These are phyloP conservation scores for Rhizoctonia solani DNA, from an alignment of 1,284 basidiomycete genomes.

Conservation along the genomic window DNA sequence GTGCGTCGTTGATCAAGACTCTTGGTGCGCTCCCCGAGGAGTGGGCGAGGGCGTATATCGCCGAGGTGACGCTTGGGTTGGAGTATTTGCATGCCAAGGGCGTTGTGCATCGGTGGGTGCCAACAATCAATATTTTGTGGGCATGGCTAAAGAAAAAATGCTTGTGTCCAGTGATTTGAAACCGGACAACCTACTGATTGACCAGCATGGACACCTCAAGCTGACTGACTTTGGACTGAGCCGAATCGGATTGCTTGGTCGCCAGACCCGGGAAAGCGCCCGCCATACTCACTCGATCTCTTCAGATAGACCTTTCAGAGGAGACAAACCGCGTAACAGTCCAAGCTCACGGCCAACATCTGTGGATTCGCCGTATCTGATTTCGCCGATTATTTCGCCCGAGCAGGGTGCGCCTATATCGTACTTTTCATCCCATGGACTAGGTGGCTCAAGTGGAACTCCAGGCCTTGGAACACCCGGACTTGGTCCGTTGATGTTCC, in stretches of 20 bases:
- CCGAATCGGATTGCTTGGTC: conserved; percentile 93
- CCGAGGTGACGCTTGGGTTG: conserved; percentile 92
- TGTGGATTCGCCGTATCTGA: conserved; percentile 78
- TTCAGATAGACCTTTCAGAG: conserved; percentile 49
- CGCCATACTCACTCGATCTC: conserved; percentile 53
- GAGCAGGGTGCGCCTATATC: conserved; percentile 56
- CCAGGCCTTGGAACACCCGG: conserved; percentile 28
- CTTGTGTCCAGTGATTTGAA: conserved; percentile 83
- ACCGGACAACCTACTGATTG: conserved; percentile 97
- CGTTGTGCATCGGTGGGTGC: conserved; percentile 92
- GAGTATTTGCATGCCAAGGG: conserved; percentile 94
- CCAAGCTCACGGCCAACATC: conserved; percentile 77
- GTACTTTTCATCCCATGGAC: conserved; percentile 61
- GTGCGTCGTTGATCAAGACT: conserved; percentile 94
- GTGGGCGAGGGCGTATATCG: conserved; percentile 96
- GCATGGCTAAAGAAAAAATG: conserved; percentile 1
- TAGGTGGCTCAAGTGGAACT: conserved; percentile 57
- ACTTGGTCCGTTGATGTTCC: conserved; percentile 25
- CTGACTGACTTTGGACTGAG: conserved; percentile 97
- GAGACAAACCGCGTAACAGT: conserved; percentile 56
- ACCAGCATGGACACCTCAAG: conserved; percentile 90
- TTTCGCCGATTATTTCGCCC: conserved; percentile 64
- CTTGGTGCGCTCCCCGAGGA: conserved; percentile 93
- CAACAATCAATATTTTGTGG: neutral
- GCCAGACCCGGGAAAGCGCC: conserved; percentile 79